Percentiles rank a stretch among this genome's conserved stretches.
Evolutionary conservation across 345 rosid species (phyloP).

Genomic region (Sonneratia alba): DNA sequence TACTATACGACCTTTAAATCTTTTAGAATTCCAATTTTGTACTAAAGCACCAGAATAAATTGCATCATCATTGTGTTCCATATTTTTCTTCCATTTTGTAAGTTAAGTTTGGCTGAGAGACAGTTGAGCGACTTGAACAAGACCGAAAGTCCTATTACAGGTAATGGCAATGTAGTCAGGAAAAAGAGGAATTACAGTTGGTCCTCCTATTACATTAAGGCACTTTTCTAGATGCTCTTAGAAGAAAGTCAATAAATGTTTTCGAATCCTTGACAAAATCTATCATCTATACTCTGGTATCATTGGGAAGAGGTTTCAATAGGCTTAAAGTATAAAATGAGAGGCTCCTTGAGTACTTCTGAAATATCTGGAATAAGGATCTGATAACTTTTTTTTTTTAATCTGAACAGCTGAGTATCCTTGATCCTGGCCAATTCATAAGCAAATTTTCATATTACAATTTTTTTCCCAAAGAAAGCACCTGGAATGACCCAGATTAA

Average conservation of each 20-base stretch:
- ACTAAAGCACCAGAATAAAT: too few relatives aligned
- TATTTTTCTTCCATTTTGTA: background rate
- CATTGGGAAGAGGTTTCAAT: background rate
- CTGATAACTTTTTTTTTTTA: background rate
- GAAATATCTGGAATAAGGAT: background rate
- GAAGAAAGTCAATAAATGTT: too few relatives aligned
- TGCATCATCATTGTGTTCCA: background rate
- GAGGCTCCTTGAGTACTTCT: background rate
- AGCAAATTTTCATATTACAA: background rate
- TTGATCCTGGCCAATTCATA: background rate
- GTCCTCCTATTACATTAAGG: background rate
- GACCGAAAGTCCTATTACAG: background rate
- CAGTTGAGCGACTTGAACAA: background rate
- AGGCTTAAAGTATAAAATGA: too few relatives aligned
- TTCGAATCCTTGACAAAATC: background rate
- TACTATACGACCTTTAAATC: too few relatives aligned
- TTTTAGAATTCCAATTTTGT: background rate
- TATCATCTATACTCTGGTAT: background rate
- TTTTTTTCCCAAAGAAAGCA: background rate
- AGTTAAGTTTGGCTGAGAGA: background rate
- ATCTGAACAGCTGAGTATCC: background rate
- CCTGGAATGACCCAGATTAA: background rate
- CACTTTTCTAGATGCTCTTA: background rate
- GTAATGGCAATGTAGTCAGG: background rate
- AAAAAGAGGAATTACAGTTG: background rate